phyloP scores from a whole-genome alignment of 345 rosid genomes.

The Citrus unshiu region DNA sequence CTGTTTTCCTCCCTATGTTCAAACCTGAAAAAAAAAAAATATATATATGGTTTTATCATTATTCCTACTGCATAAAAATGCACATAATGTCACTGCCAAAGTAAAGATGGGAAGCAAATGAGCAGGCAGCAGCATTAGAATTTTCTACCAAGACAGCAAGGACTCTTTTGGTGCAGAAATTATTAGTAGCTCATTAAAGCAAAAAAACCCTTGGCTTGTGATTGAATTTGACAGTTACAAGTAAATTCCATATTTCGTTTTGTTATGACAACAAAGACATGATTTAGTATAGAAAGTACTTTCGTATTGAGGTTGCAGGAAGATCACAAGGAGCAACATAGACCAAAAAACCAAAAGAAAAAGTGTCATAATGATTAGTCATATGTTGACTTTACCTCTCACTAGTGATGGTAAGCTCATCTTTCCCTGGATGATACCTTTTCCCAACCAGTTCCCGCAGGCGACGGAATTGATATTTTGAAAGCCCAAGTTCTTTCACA shows the following conservation, averaged over 20 bases:
- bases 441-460: slow-evolving; percentile 80
- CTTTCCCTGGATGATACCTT: slow-evolving; percentile 90
- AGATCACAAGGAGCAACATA: background rate
- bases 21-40: slow-evolving; percentile 44
- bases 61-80: background rate
- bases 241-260: background rate
- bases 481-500: slow-evolving; percentile 93
- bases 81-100: background rate
- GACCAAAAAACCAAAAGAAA: background rate
- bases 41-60: background rate
- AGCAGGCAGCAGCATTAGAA: background rate
- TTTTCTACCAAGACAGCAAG: background rate
- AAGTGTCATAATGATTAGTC: background rate
- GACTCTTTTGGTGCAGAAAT: background rate
- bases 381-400: slow-evolving; percentile 57
- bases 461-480: slow-evolving; percentile 71
- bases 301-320: background rate
- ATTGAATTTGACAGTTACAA: background rate
- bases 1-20: slow-evolving; percentile 96
- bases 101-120: background rate
- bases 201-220: background rate
- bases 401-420: slow-evolving; percentile 90
- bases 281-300: background rate
- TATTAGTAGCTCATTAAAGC: background rate
- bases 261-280: background rate